Percentiles rank a stretch among this genome's conserved stretches.
Conservation (phyloP, 139 green algal genomes). For the Coelastrella sp. region DNA sequence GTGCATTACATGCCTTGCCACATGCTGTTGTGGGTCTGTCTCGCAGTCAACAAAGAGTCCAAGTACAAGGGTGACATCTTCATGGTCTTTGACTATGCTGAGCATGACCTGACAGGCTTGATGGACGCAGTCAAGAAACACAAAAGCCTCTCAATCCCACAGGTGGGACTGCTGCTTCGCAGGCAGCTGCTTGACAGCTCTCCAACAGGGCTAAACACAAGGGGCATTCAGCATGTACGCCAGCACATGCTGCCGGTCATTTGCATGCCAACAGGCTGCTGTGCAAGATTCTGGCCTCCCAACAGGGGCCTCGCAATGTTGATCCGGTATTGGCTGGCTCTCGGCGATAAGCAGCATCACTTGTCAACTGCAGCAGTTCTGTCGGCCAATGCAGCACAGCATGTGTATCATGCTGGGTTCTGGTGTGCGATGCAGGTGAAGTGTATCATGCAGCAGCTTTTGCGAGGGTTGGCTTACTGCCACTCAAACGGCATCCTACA, state of each 20-base stretch:
- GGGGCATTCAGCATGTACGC: no score
- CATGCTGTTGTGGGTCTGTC: not conserved
- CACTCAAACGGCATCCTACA: constrained; percentile 91
- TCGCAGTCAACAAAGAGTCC: constrained; percentile 81
- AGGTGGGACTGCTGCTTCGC: no score
- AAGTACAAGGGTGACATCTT: constrained; percentile 96
- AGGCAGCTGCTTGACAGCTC: no score
- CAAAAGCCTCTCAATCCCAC: constrained; percentile 74
- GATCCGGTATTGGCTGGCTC: no score
- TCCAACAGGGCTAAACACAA: no score
- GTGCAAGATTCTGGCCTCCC: no score
- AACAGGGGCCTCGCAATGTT: no score
- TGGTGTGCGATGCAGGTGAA: constrained; percentile 82
- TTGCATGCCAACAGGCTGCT: no score
- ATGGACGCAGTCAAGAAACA: constrained; percentile 82
- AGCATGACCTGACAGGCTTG: constrained; percentile 97
- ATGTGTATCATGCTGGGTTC: not conserved
- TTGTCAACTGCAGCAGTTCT: not conserved
- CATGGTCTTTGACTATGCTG: constrained; percentile 99
- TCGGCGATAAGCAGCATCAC: no score
- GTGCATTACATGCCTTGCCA: not conserved
- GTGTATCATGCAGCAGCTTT: constrained; percentile 96
- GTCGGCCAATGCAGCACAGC: not conserved
- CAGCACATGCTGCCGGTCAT: no score
- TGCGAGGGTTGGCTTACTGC: constrained; percentile 91